These are phyloP conservation scores for Dioszegia crocea DNA, from an alignment of 768 basidiomycete species.

Conservation along the genomic window DNA sequence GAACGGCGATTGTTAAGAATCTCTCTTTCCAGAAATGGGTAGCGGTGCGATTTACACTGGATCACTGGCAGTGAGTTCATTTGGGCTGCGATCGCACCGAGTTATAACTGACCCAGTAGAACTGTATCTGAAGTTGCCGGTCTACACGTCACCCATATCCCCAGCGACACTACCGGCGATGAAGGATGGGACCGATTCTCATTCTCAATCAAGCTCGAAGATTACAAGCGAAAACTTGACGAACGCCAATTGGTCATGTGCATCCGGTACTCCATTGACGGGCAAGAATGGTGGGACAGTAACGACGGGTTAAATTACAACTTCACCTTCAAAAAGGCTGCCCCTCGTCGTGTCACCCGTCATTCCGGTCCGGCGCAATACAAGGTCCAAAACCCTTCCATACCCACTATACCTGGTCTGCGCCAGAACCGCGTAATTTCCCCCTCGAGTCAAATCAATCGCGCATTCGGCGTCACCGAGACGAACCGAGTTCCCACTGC, in stretches of 20 bases:
- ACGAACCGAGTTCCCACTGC: conserved; percentile 2
- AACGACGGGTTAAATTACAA: conserved; percentile 47
- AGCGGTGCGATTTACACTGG: conserved; percentile 84
- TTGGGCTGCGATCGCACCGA: neutral
- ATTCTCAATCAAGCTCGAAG: conserved; percentile 49
- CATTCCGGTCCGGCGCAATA: conserved; percentile 21
- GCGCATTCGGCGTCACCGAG: conserved; percentile 25
- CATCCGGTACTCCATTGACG: conserved; percentile 45
- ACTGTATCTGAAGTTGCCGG: conserved; percentile 48
- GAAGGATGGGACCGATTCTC: conserved; percentile 50
- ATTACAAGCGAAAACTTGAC: conserved; percentile 46
- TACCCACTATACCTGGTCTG: conserved; percentile 28
- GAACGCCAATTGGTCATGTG: conserved; percentile 47
- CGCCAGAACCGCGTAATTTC: conserved; percentile 18
- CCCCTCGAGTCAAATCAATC: conserved; percentile 20
- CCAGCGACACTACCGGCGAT: conserved; percentile 41
- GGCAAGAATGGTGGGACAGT: conserved; percentile 49
- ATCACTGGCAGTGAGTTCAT: conserved; percentile 69
- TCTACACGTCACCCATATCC: conserved; percentile 44
- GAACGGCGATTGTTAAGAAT: conserved; percentile 74
- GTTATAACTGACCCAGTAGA: conserved; percentile 24
- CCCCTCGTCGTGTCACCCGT: conserved; percentile 19
- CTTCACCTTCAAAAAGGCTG: conserved; percentile 45
- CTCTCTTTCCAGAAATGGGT: conserved; percentile 82
- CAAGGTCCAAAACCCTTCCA: conserved; percentile 11